Percentiles rank a stretch among this genome's conserved stretches.
phyloP scores from a whole-genome alignment of 192 early-diverging fungal genomes.

The Polychytrium aggregatum region DNA sequence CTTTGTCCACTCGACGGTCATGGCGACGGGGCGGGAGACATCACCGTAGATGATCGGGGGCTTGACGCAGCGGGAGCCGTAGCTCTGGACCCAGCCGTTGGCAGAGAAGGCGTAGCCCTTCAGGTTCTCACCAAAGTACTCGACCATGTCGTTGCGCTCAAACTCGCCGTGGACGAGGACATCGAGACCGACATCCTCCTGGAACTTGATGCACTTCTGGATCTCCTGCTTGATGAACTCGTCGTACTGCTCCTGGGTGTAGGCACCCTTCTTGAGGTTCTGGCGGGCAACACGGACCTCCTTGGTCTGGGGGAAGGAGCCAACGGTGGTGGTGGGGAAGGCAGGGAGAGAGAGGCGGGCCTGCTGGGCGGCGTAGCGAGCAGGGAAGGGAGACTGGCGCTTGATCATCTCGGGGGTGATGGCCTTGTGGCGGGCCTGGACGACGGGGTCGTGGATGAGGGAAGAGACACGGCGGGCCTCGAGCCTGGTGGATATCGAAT shows the following conservation, averaged over 20 bases:
- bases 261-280: constrained; percentile 76
- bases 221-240: constrained; percentile 81
- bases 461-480: constrained; percentile 60
- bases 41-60: constrained; percentile 98
- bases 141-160: constrained; percentile 77
- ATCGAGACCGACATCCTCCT: constrained; percentile 83
- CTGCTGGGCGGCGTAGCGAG: constrained; percentile 64
- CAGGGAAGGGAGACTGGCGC: constrained; percentile 60
- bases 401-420: constrained; percentile 62
- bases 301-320: constrained; percentile 97
- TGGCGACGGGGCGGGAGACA: constrained; percentile 77
- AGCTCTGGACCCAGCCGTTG: constrained; percentile 96
- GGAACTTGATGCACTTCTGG: constrained; percentile 69
- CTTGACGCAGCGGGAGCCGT: constrained; percentile 93
- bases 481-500: too few relatives aligned
- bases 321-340: constrained; percentile 96
- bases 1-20: constrained; percentile 78
- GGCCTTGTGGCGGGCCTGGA: constrained; percentile 45
- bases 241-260: constrained; percentile 58
- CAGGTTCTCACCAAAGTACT: constrained; percentile 93
- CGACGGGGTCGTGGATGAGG: constrained; percentile 70
- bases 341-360: constrained; percentile 68
- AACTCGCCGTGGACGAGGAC: constrained; percentile 97
- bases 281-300: constrained; percentile 88
- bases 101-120: constrained; percentile 89